phyloP scores from a whole-genome alignment of 2,329 filamentous ascomycete genomes.

The Incumbomyces delicatus region DNA sequence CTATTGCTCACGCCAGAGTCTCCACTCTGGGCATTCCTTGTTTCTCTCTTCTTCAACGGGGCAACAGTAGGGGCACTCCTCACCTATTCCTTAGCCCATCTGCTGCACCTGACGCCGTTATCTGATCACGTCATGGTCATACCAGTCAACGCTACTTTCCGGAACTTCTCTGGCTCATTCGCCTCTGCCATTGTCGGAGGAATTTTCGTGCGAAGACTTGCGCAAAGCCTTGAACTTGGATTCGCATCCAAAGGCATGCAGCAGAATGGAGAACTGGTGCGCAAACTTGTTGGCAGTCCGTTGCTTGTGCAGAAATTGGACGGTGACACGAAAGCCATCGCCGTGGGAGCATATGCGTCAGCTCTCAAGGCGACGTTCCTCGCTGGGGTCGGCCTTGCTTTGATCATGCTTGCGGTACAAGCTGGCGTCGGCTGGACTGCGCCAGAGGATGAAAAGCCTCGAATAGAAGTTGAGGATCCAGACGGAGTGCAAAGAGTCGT shows the following conservation, averaged over 20 bases:
- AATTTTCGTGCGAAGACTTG: constrained; percentile 56
- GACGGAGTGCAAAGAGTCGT: neutral
- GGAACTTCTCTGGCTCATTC: constrained; percentile 72
- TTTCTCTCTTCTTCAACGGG: constrained; percentile 52
- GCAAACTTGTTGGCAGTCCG: constrained; percentile 50
- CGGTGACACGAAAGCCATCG: constrained; percentile 42
- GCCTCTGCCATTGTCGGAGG: constrained; percentile 72
- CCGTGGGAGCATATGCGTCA: constrained; percentile 45
- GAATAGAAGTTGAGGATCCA: constrained; percentile 6
- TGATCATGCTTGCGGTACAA: constrained; percentile 43
- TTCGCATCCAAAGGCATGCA: constrained; percentile 41
- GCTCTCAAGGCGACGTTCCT: constrained; percentile 46
- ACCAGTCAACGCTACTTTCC: constrained; percentile 66
- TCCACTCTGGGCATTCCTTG: constrained; percentile 45
- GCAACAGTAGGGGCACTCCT: constrained; percentile 61
- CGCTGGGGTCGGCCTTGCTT: constrained; percentile 40
- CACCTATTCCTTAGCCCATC: constrained; percentile 73
- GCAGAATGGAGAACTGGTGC: constrained; percentile 38
- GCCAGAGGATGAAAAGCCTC: constrained; percentile 23
- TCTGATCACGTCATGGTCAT: constrained; percentile 65
- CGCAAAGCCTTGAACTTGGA: constrained; percentile 44
- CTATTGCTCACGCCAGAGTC: constrained; percentile 45
- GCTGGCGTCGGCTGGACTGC: constrained; percentile 49
- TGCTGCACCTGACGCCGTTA: constrained; percentile 60
- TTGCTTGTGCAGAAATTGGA: constrained; percentile 42